A percentile compares a stretch with the other conserved stretches of the same genome.
Evolutionary conservation across 2,329 filamentous ascomycete species (phyloP).

Genomic region (Alternaria brassicicola): DNA sequence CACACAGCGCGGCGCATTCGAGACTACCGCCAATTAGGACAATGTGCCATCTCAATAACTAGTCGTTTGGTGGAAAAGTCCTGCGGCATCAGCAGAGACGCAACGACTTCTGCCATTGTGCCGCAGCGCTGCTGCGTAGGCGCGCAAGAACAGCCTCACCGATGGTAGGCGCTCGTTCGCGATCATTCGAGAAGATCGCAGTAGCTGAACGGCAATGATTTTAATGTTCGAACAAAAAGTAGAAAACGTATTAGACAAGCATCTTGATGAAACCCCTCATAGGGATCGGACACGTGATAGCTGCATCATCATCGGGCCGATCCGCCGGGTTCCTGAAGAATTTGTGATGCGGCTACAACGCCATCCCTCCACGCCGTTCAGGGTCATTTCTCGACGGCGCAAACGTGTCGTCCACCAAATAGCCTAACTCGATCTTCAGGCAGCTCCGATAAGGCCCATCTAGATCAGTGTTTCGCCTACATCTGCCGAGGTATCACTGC

Average conservation of each 20-base stretch:
- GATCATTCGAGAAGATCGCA: not conserved
- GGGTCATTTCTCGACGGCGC: constrained; percentile 1
- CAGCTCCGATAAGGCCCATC: not conserved
- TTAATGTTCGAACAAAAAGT: too few relatives aligned
- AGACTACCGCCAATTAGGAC: not conserved
- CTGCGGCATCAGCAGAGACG: too few relatives aligned
- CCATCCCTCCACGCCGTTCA: not conserved
- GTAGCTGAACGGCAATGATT: not conserved
- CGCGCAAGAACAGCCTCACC: not conserved
- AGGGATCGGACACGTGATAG: not conserved
- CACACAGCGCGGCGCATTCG: too few relatives aligned
- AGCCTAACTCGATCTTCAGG: constrained; percentile 2
- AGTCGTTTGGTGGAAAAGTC: not conserved
- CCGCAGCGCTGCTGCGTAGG: not conserved
- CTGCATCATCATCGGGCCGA: constrained; percentile 9
- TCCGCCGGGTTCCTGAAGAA: not conserved
- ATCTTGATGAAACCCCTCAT: not conserved
- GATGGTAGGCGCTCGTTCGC: not conserved
- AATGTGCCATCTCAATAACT: not conserved
- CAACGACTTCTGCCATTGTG: too few relatives aligned
- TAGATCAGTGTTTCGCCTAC: constrained; percentile 8
- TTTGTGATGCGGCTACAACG: not conserved
- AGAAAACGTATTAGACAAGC: not conserved
- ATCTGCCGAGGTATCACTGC: constrained; percentile 8
- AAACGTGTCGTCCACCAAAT: not conserved